Conservation (phyloP, 257 asterid species). For the Solanum megistacrolobum region DNA sequence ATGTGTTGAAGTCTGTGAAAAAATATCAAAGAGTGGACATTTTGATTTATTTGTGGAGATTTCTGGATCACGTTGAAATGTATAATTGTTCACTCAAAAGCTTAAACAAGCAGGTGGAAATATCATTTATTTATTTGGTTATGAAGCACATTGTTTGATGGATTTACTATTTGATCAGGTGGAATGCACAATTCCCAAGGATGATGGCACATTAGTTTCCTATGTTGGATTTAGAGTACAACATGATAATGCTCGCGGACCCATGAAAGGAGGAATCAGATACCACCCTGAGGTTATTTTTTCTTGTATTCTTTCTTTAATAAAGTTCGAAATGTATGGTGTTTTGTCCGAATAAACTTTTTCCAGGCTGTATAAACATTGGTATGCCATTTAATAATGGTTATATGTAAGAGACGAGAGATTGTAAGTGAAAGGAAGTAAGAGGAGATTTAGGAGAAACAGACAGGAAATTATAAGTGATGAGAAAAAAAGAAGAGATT, state of each 20-base stretch:
- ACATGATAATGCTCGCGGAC: conserved; percentile 96
- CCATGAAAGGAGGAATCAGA: conserved; percentile 99
- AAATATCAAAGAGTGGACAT: background rate
- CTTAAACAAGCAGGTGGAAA: background rate
- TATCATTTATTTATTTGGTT: background rate
- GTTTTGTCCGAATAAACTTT: background rate
- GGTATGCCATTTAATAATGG: background rate
- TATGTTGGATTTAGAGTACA: conserved; percentile 89
- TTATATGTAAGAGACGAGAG: background rate
- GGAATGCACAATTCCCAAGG: conserved; percentile 91
- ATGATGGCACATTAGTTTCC: conserved; percentile 80
- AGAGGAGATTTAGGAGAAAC: background rate
- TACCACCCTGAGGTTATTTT: conserved; percentile 80
- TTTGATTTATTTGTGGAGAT: background rate
- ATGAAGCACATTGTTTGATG: background rate
- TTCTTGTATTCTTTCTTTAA: background rate
- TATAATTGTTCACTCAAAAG: background rate
- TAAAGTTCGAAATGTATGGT: background rate
- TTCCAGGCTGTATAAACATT: background rate
- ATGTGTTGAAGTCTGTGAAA: background rate
- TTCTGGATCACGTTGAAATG: background rate
- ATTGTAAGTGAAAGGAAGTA: background rate
- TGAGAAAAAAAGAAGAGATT: background rate
- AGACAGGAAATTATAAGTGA: background rate
- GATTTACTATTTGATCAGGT: conserved; percentile 40